Evolutionary conservation across 306 rosid genomes (phyloP), one percentile per base, ranked within the genome.

Genomic region (Abrus pulchellus): DNA sequence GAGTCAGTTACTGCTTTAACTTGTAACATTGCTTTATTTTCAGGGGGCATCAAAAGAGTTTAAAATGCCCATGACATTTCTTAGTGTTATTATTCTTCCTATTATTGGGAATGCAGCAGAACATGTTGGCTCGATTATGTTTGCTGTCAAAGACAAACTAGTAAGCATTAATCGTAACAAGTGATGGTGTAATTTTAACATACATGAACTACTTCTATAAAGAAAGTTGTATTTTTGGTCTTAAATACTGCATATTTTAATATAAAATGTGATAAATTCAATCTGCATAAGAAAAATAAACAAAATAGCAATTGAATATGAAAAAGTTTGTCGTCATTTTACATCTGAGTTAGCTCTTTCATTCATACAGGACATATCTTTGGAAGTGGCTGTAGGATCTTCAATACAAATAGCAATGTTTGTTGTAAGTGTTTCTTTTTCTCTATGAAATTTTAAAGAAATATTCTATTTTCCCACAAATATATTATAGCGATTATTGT

Each of bases 331-430:
- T 20, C 20, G 20, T 20, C 20, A 20, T 20, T 20, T 20, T 20
- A 20, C 20, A 20, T 20, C 20, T 20, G 9, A 75, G 50, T 5
- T 63, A 45, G 27, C 34, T 40, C 27, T 53, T 12, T 29, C 20
- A 29, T 60, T 60, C 10, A 11, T 55, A 36, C 82, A 92, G 97
- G 97, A 92, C 56, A 87, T 92, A 52, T 85, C 94, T 45, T 56
- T 90, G 61, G 94, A 86, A 66, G 97, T 92, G 68, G 91, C 92
- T 20, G 85, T 92, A 20, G 92, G 97, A 1, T 90, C 94, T 14
- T 88, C 94, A 13, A 88, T 88, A 2, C 97, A 92, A 82, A 92
- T 92, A 83, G 86, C 92, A 9, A 88, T 92, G 97, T 92, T 90
- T 33, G 90, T 86, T 89, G 97, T 92, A 83, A 78, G 87, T 48